A percentile compares a stretch with the other conserved stretches of the same genome.
Conservation (phyloP, 1,139 yeast species). For the Pichia sp. region DNA sequence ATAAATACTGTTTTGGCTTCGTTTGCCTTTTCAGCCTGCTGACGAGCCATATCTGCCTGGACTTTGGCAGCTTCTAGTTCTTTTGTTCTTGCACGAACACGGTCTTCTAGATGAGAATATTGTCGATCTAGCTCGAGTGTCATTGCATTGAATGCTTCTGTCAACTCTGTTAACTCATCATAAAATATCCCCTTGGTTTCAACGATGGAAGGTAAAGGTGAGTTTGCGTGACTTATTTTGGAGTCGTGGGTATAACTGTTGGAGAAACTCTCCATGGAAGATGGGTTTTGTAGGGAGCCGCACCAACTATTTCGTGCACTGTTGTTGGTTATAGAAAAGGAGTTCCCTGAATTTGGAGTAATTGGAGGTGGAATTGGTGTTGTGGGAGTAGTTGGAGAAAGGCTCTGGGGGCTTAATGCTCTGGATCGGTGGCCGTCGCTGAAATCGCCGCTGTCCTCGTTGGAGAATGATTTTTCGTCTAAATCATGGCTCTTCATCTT, state of each 20-base stretch:
- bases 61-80: slow-evolving; percentile 85
- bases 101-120: slow-evolving; percentile 77
- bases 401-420: background rate
- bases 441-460: background rate
- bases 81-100: slow-evolving; percentile 83
- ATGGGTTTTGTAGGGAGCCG: slow-evolving; percentile 19
- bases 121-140: slow-evolving; percentile 82
- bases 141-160: slow-evolving; percentile 89
- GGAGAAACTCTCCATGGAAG: slow-evolving; percentile 22
- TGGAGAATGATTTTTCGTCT: background rate
- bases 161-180: slow-evolving; percentile 83
- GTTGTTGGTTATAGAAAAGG: background rate
- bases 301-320: slow-evolving; percentile 16
- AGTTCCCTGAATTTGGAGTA: background rate
- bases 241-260: slow-evolving; percentile 11
- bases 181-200: slow-evolving; percentile 45
- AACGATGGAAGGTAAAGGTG: slow-evolving; percentile 25
- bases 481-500: background rate
- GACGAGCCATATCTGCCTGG: slow-evolving; percentile 81
- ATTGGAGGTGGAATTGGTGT: slow-evolving; percentile 1
- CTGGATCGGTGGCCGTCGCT: background rate
- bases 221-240: background rate
- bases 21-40: slow-evolving; percentile 80
- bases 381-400: background rate
- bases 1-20: slow-evolving; percentile 93